Conservation (phyloP, 805 yeast genomes). For the Saccharomycopsis microspora region DNA sequence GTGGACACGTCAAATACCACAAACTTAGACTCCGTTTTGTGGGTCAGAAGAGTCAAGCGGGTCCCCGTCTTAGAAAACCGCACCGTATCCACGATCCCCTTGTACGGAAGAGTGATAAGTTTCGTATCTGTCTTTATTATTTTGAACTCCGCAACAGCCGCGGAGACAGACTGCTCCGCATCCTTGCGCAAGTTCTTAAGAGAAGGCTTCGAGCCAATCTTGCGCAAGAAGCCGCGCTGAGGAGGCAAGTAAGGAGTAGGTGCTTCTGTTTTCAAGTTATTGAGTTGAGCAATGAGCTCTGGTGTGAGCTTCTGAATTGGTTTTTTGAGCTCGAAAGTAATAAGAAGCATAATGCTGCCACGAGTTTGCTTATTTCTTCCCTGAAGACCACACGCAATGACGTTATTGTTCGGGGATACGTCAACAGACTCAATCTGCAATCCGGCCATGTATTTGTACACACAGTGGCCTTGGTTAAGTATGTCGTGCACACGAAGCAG, state of each 20-base stretch:
- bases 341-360: constrained; percentile 11
- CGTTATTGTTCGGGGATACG: constrained; percentile 48
- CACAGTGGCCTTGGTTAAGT: constrained; percentile 42
- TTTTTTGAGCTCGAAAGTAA: constrained; percentile 4
- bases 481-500: constrained; percentile 55
- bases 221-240: neutral
- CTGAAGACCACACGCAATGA: constrained; percentile 71
- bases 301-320: constrained; percentile 3
- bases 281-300: constrained; percentile 2
- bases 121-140: constrained; percentile 40
- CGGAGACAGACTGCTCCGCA: neutral
- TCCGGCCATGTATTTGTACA: constrained; percentile 57
- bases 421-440: constrained; percentile 75
- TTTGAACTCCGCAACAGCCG: constrained; percentile 9
- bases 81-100: constrained; percentile 70
- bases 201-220: constrained; percentile 7
- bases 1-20: constrained; percentile 59
- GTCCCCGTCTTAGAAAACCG: constrained; percentile 62
- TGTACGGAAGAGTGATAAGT: constrained; percentile 71
- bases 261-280: neutral
- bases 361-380: constrained; percentile 43
- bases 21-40: constrained; percentile 55
- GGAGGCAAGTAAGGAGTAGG: constrained; percentile 1
- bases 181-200: constrained; percentile 6
- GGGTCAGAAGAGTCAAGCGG: constrained; percentile 4